Evolutionary conservation across 345 rosid species (phyloP).

Genomic region (Jatropha curcas): DNA sequence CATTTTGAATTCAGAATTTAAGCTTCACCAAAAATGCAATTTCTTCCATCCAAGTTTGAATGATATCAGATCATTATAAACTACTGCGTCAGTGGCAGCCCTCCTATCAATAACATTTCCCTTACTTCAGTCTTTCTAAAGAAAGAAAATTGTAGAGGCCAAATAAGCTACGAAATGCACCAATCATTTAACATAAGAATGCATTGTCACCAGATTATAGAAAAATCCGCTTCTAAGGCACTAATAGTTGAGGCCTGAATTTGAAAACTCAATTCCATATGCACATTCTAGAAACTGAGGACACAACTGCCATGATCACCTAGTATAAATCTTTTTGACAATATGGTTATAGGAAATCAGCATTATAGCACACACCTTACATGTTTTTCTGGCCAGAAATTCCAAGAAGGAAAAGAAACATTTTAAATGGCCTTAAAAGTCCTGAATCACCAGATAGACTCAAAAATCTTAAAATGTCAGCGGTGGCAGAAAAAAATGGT

Average conservation of each 20-base stretch:
- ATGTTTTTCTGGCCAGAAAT: not conserved
- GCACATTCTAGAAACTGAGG: not conserved
- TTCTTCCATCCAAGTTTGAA: not conserved
- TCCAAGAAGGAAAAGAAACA: too few relatives aligned
- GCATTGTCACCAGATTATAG: not conserved
- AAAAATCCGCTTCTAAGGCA: not conserved
- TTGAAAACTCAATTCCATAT: constrained; percentile 1
- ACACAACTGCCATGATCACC: not conserved
- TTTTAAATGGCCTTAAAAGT: too few relatives aligned
- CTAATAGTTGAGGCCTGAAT: not conserved
- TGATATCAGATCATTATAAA: not conserved
- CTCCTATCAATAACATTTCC: not conserved
- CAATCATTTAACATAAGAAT: not conserved
- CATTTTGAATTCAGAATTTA: not conserved
- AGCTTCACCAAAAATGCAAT: not conserved
- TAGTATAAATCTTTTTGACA: not conserved
- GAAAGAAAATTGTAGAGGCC: not conserved
- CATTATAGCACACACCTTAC: not conserved
- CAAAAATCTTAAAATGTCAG: not conserved
- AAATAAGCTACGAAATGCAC: not conserved
- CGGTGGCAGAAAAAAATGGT: not conserved
- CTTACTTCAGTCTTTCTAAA: not conserved
- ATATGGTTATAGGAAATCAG: not conserved
- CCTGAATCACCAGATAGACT: not conserved
- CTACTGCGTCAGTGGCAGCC: not conserved